These are phyloP conservation scores for Neonothopanus nambi DNA, from an alignment of 1,284 basidiomycete species.

Conservation along the genomic window DNA sequence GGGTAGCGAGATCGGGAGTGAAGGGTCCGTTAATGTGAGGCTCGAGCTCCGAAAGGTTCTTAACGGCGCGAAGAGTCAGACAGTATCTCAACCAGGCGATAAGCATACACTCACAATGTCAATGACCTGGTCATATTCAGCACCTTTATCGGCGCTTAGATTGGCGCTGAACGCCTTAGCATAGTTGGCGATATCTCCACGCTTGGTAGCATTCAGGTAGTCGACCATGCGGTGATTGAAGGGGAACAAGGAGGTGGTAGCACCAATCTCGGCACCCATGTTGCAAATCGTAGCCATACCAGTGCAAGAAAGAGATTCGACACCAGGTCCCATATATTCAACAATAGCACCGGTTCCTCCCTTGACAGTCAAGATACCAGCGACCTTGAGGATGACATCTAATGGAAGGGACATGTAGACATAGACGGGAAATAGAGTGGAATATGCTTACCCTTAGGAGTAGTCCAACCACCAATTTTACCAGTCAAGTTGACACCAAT, in stretches of 20 bases:
- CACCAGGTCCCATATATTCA: conserved; percentile 92
- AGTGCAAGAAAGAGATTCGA: conserved; percentile 95
- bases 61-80: background rate
- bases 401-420: conserved; percentile 7
- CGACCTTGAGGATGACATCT: conserved; percentile 98
- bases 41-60: conserved; percentile 96
- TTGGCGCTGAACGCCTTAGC: conserved; percentile 92
- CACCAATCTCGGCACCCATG: conserved; percentile 99
- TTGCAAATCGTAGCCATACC: conserved; percentile 99
- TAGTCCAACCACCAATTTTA: conserved; percentile 95
- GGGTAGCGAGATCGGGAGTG: conserved; percentile 94
- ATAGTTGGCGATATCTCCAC: conserved; percentile 86
- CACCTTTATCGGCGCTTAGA: conserved; percentile 85
- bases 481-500: conserved; percentile 98
- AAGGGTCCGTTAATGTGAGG: conserved; percentile 99
- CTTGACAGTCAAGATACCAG: conserved; percentile 96
- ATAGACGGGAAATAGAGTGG: background rate
- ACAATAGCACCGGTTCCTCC: conserved; percentile 97
- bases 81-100: background rate
- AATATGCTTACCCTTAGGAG: conserved; percentile 80
- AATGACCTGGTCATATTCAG: conserved; percentile 94
- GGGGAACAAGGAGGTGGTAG: conserved; percentile 98
- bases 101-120: conserved; percentile 70
- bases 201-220: conserved; percentile 94
- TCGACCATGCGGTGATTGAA: conserved; percentile 94